A percentile compares a stretch with the other conserved stretches of the same genome.
Evolutionary conservation across 768 basidiomycete species (phyloP).

Genomic region (Phylloporus rhodoxanthus): DNA sequence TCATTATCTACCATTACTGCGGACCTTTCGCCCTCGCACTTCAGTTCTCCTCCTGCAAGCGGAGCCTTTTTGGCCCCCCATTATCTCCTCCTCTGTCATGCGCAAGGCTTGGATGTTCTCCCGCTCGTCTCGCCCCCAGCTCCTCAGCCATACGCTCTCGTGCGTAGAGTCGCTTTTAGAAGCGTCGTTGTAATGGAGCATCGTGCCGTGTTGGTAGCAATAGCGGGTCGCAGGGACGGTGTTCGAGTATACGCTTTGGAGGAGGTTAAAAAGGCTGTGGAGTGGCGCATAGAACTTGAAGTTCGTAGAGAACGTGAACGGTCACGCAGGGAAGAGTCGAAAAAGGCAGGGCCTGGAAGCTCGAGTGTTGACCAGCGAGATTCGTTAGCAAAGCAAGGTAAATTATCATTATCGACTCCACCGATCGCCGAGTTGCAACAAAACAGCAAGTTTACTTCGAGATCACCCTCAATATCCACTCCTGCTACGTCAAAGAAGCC

Average conservation of each 20-base stretch:
- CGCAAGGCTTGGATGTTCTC: conserved; percentile 83
- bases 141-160: conserved; percentile 72
- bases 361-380: conserved; percentile 35
- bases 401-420: conserved; percentile 46
- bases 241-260: conserved; percentile 86
- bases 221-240: conserved; percentile 80
- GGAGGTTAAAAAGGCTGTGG: conserved; percentile 78
- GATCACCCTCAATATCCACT: conserved; percentile 17
- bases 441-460: conserved; percentile 15
- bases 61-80: conserved; percentile 79
- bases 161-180: conserved; percentile 78
- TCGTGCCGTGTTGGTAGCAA: conserved; percentile 84
- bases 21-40: conserved; percentile 69
- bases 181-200: conserved; percentile 91
- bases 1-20: conserved; percentile 61
- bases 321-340: conserved; percentile 59
- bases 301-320: conserved; percentile 69
- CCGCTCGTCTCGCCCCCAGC: conserved; percentile 71
- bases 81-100: conserved; percentile 77
- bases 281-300: conserved; percentile 84
- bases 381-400: conserved; percentile 43
- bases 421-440: conserved; percentile 32
- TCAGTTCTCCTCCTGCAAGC: conserved; percentile 66
- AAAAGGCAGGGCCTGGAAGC: conserved; percentile 39
- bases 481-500: conserved; percentile 21